These are phyloP conservation scores for Cyberlindnera euphorbiiphila DNA, from an alignment of 805 yeast genomes.

Conservation along the genomic window DNA sequence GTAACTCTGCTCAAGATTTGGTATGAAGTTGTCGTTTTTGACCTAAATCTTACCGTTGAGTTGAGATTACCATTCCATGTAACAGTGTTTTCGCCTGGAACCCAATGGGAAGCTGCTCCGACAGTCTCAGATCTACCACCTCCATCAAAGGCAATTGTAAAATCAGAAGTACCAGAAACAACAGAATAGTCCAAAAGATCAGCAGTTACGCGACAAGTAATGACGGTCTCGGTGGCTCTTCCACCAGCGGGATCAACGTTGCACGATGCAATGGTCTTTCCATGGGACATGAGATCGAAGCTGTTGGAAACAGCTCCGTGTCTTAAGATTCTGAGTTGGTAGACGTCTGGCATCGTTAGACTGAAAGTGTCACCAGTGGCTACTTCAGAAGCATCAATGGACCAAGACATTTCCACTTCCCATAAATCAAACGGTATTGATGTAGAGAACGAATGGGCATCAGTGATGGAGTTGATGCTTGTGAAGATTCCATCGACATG, in stretches of 20 bases:
- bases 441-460: conserved; percentile 1
- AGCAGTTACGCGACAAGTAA: conserved; percentile 11
- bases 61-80: conserved; percentile 15
- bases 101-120: conserved; percentile 13
- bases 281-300: conserved; percentile 11
- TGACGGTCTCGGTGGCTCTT: conserved; percentile 3
- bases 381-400: conserved; percentile 5
- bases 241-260: conserved; percentile 14
- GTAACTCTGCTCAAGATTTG: conserved; percentile 10
- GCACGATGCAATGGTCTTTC: conserved; percentile 14
- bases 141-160: conserved; percentile 13
- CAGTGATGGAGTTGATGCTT: conserved; percentile 8
- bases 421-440: conserved; percentile 11
- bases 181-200: conserved; percentile 5
- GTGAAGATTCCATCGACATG: conserved; percentile 12
- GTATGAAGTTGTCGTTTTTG: not conserved
- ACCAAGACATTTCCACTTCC: conserved; percentile 9
- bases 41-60: conserved; percentile 1
- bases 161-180: conserved; percentile 8
- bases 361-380: conserved; percentile 18
- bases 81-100: conserved; percentile 13
- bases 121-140: conserved; percentile 12
- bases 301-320: conserved; percentile 3
- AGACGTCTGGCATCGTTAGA: conserved; percentile 16
- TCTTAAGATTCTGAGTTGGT: conserved; percentile 11